Evolutionary conservation across 1,284 basidiomycete genomes (phyloP).

Genomic region (Leccinum fallax): DNA sequence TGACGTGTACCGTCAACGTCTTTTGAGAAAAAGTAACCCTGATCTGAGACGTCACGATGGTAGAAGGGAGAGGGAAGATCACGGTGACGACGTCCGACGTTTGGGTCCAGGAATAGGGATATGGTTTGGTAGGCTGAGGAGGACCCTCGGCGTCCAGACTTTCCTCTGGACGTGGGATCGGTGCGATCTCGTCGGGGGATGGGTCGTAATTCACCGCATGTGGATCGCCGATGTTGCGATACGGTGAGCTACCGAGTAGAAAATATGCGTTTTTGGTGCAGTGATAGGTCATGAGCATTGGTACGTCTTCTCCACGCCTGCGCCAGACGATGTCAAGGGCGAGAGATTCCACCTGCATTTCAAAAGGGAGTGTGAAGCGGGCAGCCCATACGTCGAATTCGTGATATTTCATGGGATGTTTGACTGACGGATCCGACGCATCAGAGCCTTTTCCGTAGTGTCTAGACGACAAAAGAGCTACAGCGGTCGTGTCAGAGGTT

Average conservation of each 20-base stretch:
- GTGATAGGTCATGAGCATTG: slow-evolving; percentile 61
- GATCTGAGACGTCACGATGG: slow-evolving; percentile 65
- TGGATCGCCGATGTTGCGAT: slow-evolving; percentile 42
- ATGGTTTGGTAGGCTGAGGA: slow-evolving; percentile 46
- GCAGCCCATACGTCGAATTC: slow-evolving; percentile 69
- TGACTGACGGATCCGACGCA: slow-evolving; percentile 16
- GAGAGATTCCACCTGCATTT: slow-evolving; percentile 34
- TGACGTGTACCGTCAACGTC: slow-evolving; percentile 67
- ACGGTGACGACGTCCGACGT: slow-evolving; percentile 80
- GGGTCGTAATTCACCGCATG: slow-evolving; percentile 51
- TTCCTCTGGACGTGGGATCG: slow-evolving; percentile 65
- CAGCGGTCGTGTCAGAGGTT: slow-evolving; percentile 40
- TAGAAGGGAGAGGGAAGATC: slow-evolving; percentile 77
- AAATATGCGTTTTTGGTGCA: slow-evolving; percentile 49
- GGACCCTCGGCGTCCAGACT: slow-evolving; percentile 43
- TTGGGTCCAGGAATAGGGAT: slow-evolving; percentile 92
- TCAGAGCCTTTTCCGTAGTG: slow-evolving; percentile 37
- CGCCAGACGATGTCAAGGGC: slow-evolving; percentile 65
- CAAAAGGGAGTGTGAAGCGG: slow-evolving; percentile 48
- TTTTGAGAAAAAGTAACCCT: slow-evolving; percentile 65
- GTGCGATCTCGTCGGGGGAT: slow-evolving; percentile 61
- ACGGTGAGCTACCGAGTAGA: slow-evolving; percentile 59
- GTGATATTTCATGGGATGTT: slow-evolving; percentile 23
- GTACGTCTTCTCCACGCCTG: slow-evolving; percentile 70
- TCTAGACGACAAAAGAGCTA: slow-evolving; percentile 60